A percentile compares a stretch with the other conserved stretches of the same genome.
These are phyloP conservation scores for Cardamine occulta DNA, from an alignment of 345 rosid species.

Conservation along the genomic window DNA sequence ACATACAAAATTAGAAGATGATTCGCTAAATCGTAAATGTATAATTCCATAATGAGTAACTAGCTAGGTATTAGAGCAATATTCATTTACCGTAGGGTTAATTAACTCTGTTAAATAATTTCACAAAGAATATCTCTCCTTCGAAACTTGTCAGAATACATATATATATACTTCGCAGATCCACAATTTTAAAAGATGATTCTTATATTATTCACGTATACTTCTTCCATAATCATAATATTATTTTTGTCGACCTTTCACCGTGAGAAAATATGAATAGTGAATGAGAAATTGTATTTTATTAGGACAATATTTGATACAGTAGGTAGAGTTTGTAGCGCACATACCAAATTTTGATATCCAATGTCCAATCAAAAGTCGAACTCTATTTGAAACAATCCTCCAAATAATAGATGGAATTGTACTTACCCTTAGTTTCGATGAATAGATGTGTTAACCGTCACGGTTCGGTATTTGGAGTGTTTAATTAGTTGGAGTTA, in stretches of 20 bases:
- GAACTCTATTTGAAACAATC: background rate
- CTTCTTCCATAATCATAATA: background rate
- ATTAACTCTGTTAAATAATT: background rate
- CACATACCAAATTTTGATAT: background rate
- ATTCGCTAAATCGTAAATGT: background rate
- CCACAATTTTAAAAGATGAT: background rate
- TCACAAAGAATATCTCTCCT: background rate
- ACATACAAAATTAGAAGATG: background rate
- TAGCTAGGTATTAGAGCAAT: background rate
- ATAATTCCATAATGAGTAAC: background rate
- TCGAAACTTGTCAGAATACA: background rate
- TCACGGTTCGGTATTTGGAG: background rate
- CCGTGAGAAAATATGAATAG: background rate
- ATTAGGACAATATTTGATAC: background rate
- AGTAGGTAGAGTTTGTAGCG: background rate
- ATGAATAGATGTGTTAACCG: background rate
- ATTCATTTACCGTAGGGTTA: background rate
- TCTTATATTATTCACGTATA: background rate
- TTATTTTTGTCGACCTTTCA: conserved; percentile 3
- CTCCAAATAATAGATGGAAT: background rate
- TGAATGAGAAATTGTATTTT: background rate
- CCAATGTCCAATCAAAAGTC: background rate
- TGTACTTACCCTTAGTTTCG: background rate
- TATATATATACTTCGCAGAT: background rate
- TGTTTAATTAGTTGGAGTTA: background rate